phyloP scores from a whole-genome alignment of 257 asterid genomes.

The Verbascum thapsus region DNA sequence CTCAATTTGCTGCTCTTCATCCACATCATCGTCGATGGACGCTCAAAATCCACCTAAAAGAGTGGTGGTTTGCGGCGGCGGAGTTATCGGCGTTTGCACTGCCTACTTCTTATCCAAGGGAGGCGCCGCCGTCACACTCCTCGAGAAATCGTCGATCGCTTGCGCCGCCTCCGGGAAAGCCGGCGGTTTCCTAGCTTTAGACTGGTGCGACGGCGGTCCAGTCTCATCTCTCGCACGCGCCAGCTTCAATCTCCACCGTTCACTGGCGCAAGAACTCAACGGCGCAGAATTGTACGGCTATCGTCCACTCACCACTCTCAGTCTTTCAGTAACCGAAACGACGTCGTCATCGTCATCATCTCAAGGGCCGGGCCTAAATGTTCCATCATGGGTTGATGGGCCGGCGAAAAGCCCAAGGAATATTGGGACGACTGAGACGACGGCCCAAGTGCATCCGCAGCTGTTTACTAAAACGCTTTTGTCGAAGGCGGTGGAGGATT shows the following conservation, averaged over 20 bases:
- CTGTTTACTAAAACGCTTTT: slow-evolving; percentile 59
- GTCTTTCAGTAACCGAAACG: slow-evolving; percentile 57
- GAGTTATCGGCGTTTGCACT: slow-evolving; percentile 89
- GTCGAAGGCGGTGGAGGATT: slow-evolving; percentile 65
- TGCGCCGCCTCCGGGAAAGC: slow-evolving; percentile 94
- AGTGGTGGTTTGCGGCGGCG: slow-evolving; percentile 95
- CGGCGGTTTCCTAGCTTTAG: slow-evolving; percentile 89
- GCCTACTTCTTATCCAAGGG: slow-evolving; percentile 77
- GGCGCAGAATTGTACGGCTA: slow-evolving; percentile 76
- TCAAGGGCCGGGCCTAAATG: slow-evolving; percentile 23
- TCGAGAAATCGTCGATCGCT: slow-evolving; percentile 84
- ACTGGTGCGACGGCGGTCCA: slow-evolving; percentile 85
- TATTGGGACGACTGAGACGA: slow-evolving; percentile 71
- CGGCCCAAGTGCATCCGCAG: slow-evolving; percentile 91
- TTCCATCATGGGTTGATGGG: slow-evolving; percentile 84
- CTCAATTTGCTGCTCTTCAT: slow-evolving; percentile 35
- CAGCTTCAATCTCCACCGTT: slow-evolving; percentile 89
- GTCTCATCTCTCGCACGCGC: slow-evolving; percentile 76
- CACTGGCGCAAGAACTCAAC: slow-evolving; percentile 74
- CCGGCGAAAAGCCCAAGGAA: slow-evolving; percentile 58
- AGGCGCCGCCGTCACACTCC: slow-evolving; percentile 74
- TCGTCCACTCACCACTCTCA: slow-evolving; percentile 73
- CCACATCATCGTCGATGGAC: slow-evolving; percentile 44
- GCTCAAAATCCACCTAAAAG: slow-evolving; percentile 43
- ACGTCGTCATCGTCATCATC: slow-evolving; percentile 29